phyloP scores from a whole-genome alignment of 345 rosid genomes.

The Camelina sativa region DNA sequence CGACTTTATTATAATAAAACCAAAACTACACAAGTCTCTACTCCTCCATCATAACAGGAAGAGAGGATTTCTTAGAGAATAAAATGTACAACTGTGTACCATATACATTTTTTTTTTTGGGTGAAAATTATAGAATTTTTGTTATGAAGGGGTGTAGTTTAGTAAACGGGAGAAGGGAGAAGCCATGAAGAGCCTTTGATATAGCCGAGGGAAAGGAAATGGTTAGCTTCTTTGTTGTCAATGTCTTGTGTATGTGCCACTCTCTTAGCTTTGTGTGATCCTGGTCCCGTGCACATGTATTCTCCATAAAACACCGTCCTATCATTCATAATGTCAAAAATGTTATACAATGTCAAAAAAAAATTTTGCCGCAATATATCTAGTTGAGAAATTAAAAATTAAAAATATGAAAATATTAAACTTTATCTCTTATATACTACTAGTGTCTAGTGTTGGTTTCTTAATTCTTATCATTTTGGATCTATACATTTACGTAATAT shows the following conservation, averaged over 20 bases:
- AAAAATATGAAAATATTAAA: too few relatives aligned
- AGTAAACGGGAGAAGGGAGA: conserved; percentile 44
- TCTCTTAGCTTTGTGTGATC: conserved; percentile 40
- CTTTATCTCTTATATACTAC: background rate
- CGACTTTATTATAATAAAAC: conserved; percentile 9
- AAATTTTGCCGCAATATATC: background rate
- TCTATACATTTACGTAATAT: background rate
- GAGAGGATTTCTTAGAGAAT: conserved; percentile 2
- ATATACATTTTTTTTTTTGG: background rate
- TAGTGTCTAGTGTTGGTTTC: conserved; percentile 1
- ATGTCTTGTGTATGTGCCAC: conserved; percentile 36
- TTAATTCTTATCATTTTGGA: background rate
- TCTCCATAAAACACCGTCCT: conserved; percentile 60
- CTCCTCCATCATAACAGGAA: conserved; percentile 3
- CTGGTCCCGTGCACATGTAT: conserved; percentile 49
- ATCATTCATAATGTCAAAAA: conserved; percentile 15
- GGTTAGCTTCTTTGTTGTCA: conserved; percentile 29
- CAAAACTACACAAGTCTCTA: conserved; percentile 18
- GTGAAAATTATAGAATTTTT: background rate
- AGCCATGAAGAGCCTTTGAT: conserved; percentile 45
- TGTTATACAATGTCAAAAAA: conserved; percentile 2
- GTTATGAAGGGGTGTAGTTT: conserved; percentile 18
- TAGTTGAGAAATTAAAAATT: background rate
- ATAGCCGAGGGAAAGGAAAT: conserved; percentile 40
- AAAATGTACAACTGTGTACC: background rate